phyloP scores from a whole-genome alignment of 23 red algal genomes.

The Gracilaria caudata region DNA sequence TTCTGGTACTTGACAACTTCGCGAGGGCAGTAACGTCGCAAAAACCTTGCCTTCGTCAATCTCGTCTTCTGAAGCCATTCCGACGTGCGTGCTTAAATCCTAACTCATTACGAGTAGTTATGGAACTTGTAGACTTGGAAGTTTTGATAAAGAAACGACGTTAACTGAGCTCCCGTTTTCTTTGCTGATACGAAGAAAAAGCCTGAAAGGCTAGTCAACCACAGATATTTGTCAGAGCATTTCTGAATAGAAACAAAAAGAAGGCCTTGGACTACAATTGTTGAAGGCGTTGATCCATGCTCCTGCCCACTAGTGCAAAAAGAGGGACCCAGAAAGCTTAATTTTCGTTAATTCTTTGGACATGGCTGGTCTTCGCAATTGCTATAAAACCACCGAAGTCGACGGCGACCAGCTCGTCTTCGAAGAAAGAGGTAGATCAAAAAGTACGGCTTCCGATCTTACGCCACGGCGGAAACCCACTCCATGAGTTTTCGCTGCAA shows the following conservation, averaged over 20 bases:
- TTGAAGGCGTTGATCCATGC: too few species aligned
- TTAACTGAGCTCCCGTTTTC: too few species aligned
- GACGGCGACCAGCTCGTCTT: background rate
- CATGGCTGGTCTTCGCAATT: background rate
- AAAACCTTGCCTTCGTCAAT: background rate
- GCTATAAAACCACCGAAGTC: background rate
- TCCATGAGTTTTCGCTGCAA: conserved; percentile 29
- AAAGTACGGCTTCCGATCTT: conserved; percentile 62
- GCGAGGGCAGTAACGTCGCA: background rate
- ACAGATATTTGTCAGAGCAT: too few species aligned
- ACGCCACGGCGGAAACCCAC: conserved; percentile 38
- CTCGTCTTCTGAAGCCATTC: background rate
- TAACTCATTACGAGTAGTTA: background rate
- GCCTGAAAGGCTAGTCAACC: too few species aligned
- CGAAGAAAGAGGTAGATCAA: conserved; percentile 36
- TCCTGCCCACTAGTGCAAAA: too few species aligned
- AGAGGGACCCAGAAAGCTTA: background rate
- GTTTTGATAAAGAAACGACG: background rate
- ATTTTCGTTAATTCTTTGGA: conserved; percentile 16
- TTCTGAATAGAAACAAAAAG: too few species aligned
- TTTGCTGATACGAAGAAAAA: too few species aligned
- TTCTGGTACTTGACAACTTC: conserved; percentile 5
- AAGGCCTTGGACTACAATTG: too few species aligned
- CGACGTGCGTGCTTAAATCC: background rate
- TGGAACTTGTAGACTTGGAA: background rate